Evolutionary conservation across 2,329 filamentous ascomycete genomes (phyloP).

Genomic region (Massarina eburnea): DNA sequence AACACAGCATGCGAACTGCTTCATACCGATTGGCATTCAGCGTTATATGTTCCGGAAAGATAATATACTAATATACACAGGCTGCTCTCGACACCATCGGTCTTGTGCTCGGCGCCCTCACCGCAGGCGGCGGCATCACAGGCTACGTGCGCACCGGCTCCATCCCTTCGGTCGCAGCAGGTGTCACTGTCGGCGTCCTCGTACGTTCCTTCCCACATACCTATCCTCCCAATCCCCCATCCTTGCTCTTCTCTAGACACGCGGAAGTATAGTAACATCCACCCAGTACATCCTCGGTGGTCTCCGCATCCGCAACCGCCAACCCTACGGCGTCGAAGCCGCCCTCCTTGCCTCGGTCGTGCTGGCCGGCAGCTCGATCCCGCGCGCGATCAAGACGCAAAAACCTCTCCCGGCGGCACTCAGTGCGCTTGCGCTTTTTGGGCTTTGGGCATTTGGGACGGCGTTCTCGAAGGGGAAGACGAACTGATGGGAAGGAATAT

Average conservation of each 20-base stretch:
- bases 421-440: conserved; percentile 76
- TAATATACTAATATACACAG: conserved; percentile 16
- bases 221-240: not conserved
- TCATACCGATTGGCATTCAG: not conserved
- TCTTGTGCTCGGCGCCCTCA: conserved; percentile 76
- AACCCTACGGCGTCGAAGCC: conserved; percentile 83
- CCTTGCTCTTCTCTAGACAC: not conserved
- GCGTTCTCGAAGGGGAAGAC: conserved; percentile 53
- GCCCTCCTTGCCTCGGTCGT: conserved; percentile 86
- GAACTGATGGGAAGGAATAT: conserved; percentile 1
- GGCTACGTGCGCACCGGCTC: conserved; percentile 86
- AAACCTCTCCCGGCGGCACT: conserved; percentile 85
- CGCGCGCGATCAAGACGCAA: conserved; percentile 76
- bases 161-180: conserved; percentile 82
- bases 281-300: conserved; percentile 72
- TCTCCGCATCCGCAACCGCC: conserved; percentile 72
- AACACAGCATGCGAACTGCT: not conserved
- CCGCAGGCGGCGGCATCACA: conserved; percentile 81
- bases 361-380: conserved; percentile 80
- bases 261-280: conserved; percentile 3
- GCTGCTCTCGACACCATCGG: conserved; percentile 62
- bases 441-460: conserved; percentile 76
- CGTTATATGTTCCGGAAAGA: not conserved
- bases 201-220: conserved; percentile 42
- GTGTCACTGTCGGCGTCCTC: conserved; percentile 75